Percentiles rank a stretch among this genome's conserved stretches.
phyloP scores from a whole-genome alignment of 345 rosid genomes.

The Camelina sativa region DNA sequence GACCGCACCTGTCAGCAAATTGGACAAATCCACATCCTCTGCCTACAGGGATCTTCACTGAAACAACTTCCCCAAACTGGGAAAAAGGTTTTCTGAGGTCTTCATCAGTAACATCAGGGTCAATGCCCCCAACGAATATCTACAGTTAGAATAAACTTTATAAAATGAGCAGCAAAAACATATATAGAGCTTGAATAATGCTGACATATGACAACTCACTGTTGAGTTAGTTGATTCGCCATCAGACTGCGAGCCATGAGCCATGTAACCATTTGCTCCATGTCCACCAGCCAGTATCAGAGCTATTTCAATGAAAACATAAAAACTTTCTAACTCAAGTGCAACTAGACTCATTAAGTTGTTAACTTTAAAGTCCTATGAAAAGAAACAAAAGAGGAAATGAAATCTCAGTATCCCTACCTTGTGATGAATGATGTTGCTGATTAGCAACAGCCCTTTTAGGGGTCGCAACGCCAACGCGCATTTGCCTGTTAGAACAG shows the following conservation, averaged over 20 bases:
- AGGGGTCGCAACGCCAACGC: slow-evolving; percentile 89
- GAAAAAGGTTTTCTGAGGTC: slow-evolving; percentile 85
- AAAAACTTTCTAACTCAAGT: slow-evolving; percentile 14
- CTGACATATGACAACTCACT: slow-evolving; percentile 57
- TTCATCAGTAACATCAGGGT: slow-evolving; percentile 79
- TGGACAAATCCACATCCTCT: slow-evolving; percentile 98
- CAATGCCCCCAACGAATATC: slow-evolving; percentile 97
- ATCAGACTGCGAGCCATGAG: slow-evolving; percentile 69
- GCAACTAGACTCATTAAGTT: slow-evolving; percentile 11
- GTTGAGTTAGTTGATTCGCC: slow-evolving; percentile 80
- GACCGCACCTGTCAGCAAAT: slow-evolving; percentile 66
- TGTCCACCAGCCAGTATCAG: slow-evolving; percentile 84
- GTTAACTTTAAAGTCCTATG: background rate
- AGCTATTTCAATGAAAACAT: slow-evolving; percentile 52
- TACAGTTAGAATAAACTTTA: slow-evolving; percentile 41
- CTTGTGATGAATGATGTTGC: slow-evolving; percentile 93
- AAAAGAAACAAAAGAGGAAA: background rate
- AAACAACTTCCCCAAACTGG: slow-evolving; percentile 83
- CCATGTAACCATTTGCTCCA: slow-evolving; percentile 63
- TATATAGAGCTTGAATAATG: slow-evolving; percentile 8
- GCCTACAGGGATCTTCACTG: slow-evolving; percentile 92
- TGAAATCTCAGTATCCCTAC: slow-evolving; percentile 40
- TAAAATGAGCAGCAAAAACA: slow-evolving; percentile 22
- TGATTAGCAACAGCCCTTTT: slow-evolving; percentile 79
- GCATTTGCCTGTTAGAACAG: slow-evolving; percentile 93